Evolutionary conservation across 2,329 filamentous ascomycete genomes (phyloP).

Genomic region (Thelonectria rubi): DNA sequence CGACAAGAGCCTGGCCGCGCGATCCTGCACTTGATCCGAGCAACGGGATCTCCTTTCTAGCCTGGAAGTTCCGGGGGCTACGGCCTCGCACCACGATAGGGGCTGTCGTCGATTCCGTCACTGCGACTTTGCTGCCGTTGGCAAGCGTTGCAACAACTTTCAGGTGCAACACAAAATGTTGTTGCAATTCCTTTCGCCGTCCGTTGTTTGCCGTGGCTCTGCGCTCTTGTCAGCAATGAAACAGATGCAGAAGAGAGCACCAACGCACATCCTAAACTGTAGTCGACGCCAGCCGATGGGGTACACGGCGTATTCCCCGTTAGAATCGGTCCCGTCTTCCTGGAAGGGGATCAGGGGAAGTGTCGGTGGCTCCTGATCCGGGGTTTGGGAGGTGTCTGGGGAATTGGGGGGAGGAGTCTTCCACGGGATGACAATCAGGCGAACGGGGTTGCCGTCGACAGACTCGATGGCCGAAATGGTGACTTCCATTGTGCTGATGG

Average conservation of each 20-base stretch:
- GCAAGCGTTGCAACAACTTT: constrained; percentile 86
- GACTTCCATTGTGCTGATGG: constrained; percentile 84
- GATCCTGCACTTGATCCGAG: constrained; percentile 79
- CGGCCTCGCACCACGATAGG: constrained; percentile 93
- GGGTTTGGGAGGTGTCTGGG: constrained; percentile 68
- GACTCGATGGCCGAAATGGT: constrained; percentile 93
- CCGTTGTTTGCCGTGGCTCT: constrained; percentile 97
- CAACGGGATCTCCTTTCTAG: constrained; percentile 90
- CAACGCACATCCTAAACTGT: constrained; percentile 81
- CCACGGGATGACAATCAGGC: constrained; percentile 97
- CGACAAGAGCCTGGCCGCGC: constrained; percentile 77
- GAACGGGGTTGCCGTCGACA: constrained; percentile 89
- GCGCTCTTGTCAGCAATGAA: constrained; percentile 22
- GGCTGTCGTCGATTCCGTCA: constrained; percentile 86
- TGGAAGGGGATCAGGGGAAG: constrained; percentile 77
- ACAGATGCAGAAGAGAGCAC: not conserved
- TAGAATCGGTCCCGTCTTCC: constrained; percentile 66
- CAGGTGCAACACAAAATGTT: constrained; percentile 91
- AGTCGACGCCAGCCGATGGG: constrained; percentile 94
- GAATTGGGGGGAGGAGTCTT: constrained; percentile 89
- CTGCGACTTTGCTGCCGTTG: constrained; percentile 81
- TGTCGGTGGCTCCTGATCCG: constrained; percentile 86
- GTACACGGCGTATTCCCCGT: constrained; percentile 87
- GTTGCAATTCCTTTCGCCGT: constrained; percentile 90
- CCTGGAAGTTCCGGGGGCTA: constrained; percentile 94